Conservation (phyloP, 176 grass and related monocot genomes). For the Otatea glauca region DNA sequence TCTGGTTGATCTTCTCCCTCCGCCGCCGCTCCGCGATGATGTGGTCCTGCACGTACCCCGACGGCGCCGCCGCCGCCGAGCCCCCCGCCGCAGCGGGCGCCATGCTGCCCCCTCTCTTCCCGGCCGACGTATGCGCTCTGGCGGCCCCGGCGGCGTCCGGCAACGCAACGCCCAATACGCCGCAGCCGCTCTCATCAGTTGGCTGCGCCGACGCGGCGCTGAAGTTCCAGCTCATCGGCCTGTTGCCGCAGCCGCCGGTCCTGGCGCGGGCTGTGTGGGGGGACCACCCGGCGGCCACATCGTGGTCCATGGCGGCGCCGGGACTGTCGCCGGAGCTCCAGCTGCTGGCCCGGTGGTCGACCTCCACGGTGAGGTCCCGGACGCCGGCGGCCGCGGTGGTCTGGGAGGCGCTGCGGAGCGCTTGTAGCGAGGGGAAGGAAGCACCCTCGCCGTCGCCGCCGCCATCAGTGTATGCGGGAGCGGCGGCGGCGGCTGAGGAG, state of each 20-base stretch:
- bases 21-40: slow-evolving; percentile 74
- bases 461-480: not conserved
- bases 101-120: slow-evolving; percentile 18
- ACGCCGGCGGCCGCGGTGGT: not conserved
- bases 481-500: not conserved
- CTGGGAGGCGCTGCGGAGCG: slow-evolving; percentile 30
- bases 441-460: not conserved
- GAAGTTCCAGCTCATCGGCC: slow-evolving; percentile 61
- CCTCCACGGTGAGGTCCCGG: slow-evolving; percentile 41
- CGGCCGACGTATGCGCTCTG: slow-evolving; percentile 18
- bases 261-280: slow-evolving; percentile 34
- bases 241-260: not conserved
- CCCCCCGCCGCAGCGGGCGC: not conserved
- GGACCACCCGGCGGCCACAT: slow-evolving; percentile 36
- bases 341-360: slow-evolving; percentile 45
- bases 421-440: slow-evolving; percentile 45
- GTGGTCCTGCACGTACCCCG: slow-evolving; percentile 66
- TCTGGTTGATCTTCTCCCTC: slow-evolving; percentile 83
- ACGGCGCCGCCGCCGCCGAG: not conserved
- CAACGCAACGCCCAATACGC: not conserved
- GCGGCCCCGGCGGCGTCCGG: not conserved
- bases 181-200: not conserved
- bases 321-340: slow-evolving; percentile 56
- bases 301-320: slow-evolving; percentile 36
- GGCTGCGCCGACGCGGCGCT: slow-evolving; percentile 43